phyloP scores from a whole-genome alignment of 768 basidiomycete genomes.

The Calocybe gangraenosa region DNA sequence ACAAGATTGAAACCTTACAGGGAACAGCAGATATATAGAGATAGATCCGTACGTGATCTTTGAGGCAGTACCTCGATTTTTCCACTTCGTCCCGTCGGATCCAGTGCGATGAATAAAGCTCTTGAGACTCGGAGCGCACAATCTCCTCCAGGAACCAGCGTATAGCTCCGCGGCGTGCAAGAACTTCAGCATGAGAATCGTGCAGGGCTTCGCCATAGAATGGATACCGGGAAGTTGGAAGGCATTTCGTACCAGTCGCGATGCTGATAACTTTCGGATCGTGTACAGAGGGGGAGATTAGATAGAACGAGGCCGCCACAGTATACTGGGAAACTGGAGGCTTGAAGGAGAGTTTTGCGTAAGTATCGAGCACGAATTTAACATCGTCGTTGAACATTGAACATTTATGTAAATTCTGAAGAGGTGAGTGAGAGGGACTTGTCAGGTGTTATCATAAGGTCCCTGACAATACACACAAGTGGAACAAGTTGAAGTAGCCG shows the following conservation, averaged over 20 bases:
- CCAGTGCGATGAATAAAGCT: slow-evolving; percentile 43
- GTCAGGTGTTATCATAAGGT: no score
- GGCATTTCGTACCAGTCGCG: slow-evolving; percentile 83
- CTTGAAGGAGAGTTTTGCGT: slow-evolving; percentile 40
- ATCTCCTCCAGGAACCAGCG: slow-evolving; percentile 82
- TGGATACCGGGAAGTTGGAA: slow-evolving; percentile 61
- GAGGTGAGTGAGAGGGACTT: no score
- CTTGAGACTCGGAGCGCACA: slow-evolving; percentile 24
- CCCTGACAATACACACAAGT: no score
- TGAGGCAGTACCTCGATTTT: slow-evolving; percentile 36
- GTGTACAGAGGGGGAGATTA: slow-evolving; percentile 20
- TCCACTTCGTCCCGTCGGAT: slow-evolving; percentile 32
- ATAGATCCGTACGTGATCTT: slow-evolving; percentile 42
- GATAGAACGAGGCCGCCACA: slow-evolving; percentile 56
- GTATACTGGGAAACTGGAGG: slow-evolving; percentile 60
- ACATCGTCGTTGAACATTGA: slow-evolving; percentile 18
- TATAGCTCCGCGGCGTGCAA: slow-evolving; percentile 76
- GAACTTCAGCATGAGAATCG: slow-evolving; percentile 88
- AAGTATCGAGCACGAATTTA: slow-evolving; percentile 35
- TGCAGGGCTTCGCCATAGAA: slow-evolving; percentile 74
- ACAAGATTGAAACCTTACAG: slow-evolving; percentile 33
- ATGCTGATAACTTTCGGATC: slow-evolving; percentile 58
- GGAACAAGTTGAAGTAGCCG: no score
- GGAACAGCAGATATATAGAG: slow-evolving; percentile 69
- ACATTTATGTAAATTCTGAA: no score